Conservation (phyloP, 768 basidiomycete species). For the Phaffia tasmanica region DNA sequence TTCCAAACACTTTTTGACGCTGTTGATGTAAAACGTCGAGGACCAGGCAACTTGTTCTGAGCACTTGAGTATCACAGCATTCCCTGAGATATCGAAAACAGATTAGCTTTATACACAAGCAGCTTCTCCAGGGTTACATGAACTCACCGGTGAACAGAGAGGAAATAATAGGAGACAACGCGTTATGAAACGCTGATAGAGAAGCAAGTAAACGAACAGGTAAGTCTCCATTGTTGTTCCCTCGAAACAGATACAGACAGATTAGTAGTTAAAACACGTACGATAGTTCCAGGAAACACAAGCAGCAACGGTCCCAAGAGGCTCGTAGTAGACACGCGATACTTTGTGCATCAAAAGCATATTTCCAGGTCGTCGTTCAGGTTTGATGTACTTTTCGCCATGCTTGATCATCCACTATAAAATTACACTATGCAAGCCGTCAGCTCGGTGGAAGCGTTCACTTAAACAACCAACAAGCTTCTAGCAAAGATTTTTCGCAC, state of each 20-base stretch:
- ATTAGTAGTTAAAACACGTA: slow-evolving; percentile 37
- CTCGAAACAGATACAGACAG: too few relatives aligned
- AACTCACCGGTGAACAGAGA: slow-evolving; percentile 58
- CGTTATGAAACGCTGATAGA: slow-evolving; percentile 73
- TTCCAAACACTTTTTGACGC: slow-evolving; percentile 61
- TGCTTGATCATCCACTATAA: slow-evolving; percentile 83
- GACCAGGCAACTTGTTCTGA: slow-evolving; percentile 68
- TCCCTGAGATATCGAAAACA: not conserved
- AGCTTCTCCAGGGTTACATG: not conserved
- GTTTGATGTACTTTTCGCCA: slow-evolving; percentile 64
- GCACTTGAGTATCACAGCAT: slow-evolving; percentile 27
- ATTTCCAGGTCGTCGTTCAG: slow-evolving; percentile 56
- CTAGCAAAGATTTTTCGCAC: not conserved
- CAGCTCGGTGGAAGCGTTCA: too few relatives aligned
- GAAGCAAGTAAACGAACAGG: slow-evolving; percentile 7
- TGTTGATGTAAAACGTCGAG: slow-evolving; percentile 58
- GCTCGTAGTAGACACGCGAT: slow-evolving; percentile 53
- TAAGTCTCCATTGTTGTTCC: too few relatives aligned
- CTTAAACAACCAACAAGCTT: too few relatives aligned
- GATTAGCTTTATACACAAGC: not conserved
- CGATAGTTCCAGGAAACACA: slow-evolving; percentile 87
- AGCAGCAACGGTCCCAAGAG: slow-evolving; percentile 80
- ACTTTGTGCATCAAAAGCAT: slow-evolving; percentile 63
- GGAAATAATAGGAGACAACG: slow-evolving; percentile 85
- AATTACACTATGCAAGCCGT: too few relatives aligned